A percentile compares a stretch with the other conserved stretches of the same genome.
Conservation (phyloP, 1,284 basidiomycete genomes). For the Polyporus tsugae region DNA sequence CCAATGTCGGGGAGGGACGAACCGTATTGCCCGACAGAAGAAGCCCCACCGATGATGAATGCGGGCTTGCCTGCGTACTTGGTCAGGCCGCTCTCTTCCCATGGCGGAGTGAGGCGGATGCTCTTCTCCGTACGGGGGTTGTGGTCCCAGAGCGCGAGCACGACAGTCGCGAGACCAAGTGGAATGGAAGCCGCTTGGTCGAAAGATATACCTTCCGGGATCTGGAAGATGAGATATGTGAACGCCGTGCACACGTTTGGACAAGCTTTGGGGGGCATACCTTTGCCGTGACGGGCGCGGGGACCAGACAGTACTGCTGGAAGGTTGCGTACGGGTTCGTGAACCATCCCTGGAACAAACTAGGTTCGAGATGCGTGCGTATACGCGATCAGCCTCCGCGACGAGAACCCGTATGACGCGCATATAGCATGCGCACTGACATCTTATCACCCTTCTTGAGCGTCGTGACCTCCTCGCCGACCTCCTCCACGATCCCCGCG, state of each 20-base stretch:
- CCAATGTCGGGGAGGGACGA: conserved; percentile 24
- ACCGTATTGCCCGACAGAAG: conserved; percentile 54
- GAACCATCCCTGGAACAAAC: conserved; percentile 39
- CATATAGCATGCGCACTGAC: conserved; percentile 6
- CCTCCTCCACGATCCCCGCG: conserved; percentile 61
- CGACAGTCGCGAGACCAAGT: conserved; percentile 39
- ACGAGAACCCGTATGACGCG: not conserved
- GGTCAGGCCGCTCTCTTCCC: conserved; percentile 41
- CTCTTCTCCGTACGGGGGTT: conserved; percentile 22
- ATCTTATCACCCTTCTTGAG: conserved; percentile 59
- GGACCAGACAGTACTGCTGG: conserved; percentile 45
- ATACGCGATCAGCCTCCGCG: not conserved
- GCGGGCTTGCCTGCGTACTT: conserved; percentile 49
- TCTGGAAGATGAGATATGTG: conserved; percentile 27
- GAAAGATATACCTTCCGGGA: conserved; percentile 40
- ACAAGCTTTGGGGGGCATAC: conserved; percentile 21
- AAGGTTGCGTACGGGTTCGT: conserved; percentile 37
- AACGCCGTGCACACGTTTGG: not conserved
- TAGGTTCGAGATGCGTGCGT: conserved; percentile 16
- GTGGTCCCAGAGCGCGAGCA: conserved; percentile 38
- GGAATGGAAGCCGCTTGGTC: conserved; percentile 45
- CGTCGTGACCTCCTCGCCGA: conserved; percentile 61
- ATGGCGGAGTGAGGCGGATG: conserved; percentile 35
- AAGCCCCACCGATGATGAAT: conserved; percentile 53
- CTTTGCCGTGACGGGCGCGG: conserved; percentile 41